Percentiles rank a stretch among this genome's conserved stretches.
Conservation (phyloP, 805 yeast species). For the Cyberlindnera mississippiensis region DNA sequence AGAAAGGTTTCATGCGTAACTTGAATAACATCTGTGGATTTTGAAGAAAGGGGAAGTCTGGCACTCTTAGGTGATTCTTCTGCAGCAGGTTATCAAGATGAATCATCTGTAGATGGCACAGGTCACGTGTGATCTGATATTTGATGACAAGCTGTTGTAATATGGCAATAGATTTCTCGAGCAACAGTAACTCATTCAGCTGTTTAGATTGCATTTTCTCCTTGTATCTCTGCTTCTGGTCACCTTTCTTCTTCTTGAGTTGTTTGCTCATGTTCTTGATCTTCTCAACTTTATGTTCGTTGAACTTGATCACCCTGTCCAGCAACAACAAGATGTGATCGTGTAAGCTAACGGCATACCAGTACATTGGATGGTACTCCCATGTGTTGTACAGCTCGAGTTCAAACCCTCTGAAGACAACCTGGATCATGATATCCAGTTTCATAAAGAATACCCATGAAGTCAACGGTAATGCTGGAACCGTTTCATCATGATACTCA, state of each 20-base stretch:
- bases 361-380: constrained; percentile 64
- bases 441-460: constrained; percentile 68
- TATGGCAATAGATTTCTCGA: constrained; percentile 21
- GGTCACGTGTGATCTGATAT: constrained; percentile 25
- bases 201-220: constrained; percentile 31
- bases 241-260: constrained; percentile 49
- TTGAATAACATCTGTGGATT: constrained; percentile 37
- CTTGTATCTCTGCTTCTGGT: constrained; percentile 41
- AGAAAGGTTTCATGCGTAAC: constrained; percentile 74
- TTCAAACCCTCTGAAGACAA: constrained; percentile 71
- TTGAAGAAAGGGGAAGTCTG: constrained; percentile 27
- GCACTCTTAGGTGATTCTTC: constrained; percentile 25
- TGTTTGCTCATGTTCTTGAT: constrained; percentile 35
- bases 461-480: constrained; percentile 59
- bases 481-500: constrained; percentile 17
- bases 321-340: constrained; percentile 44
- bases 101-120: constrained; percentile 32
- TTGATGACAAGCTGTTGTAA: constrained; percentile 6
- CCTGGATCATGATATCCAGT: constrained; percentile 65
- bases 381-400: constrained; percentile 66
- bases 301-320: constrained; percentile 30
- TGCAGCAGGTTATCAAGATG: constrained; percentile 30
- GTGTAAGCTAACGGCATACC: constrained; percentile 57
- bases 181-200: constrained; percentile 33
- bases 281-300: constrained; percentile 31